Base-by-base conservation (phyloP, 2,329 filamentous ascomycete genomes). In the Fusarium algeriense region DNA sequence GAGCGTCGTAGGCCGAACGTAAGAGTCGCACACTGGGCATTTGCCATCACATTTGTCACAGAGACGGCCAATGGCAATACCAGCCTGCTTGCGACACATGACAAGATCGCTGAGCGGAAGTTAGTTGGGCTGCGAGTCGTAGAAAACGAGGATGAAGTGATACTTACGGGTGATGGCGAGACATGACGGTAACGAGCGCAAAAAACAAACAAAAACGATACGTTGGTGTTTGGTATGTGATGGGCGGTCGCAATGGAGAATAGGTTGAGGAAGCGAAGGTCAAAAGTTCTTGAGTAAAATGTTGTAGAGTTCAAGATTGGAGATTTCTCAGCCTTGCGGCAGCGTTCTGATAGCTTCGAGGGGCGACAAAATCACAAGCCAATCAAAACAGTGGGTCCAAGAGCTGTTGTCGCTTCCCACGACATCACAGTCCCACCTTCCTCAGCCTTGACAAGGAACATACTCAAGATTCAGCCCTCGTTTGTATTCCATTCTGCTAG, bases 21-120 rank as follows among this genome's bases (percentile, higher is more conserved):
- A 99, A 68, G 93, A 97, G 82, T 99, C 96, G 90, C 96, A 99
- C 68, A 99, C 95, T 73, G 96, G 96, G 79, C 96, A 99, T 86
- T 99, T 99, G 83, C 96, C 96, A 85, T 99, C 96, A 87, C 96
- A 99, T 85, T 99, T 99, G 86, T 99, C 96, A 88, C 96, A 99
- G 80, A 99, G 93, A 62, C 96, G 95, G 81, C 96, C 96, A 88
- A 99, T 97, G 78, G 95, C 93, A 81, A 98, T 98, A 84, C 96
- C 96, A 67, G 95, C 88, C 82, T 97, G 95, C 86, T 99, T 99
- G 86, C 95, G 95, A 89, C 96, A 99, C 95, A 98, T 98, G 78
- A 99, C 96, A 75, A 99, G 91, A 87, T 99, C 96, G 83, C 92
- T 93, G 49, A 7, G 17, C 34, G 40, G 43, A 26, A 40, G 77